These are phyloP conservation scores for Yamadazyma songkhlaensis DNA, from an alignment of 1,139 yeast genomes.

Conservation along the genomic window DNA sequence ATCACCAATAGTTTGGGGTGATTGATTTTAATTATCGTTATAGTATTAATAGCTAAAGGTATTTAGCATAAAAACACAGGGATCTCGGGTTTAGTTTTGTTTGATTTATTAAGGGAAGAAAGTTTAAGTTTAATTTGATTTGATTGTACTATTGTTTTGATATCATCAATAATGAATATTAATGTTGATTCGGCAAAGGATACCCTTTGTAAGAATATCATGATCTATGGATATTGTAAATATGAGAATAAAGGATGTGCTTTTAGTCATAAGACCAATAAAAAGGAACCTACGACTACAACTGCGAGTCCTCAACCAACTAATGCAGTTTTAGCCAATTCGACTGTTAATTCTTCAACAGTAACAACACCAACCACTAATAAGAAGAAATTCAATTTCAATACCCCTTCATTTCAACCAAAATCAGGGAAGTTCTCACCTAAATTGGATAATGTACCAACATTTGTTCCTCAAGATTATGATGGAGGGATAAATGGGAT, in stretches of 20 bases:
- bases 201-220: conserved; percentile 80
- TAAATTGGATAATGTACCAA: conserved; percentile 51
- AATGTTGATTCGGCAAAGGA: conserved; percentile 61
- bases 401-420: conserved; percentile 69
- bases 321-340: background rate
- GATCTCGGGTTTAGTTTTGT: no score
- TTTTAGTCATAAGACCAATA: conserved; percentile 52
- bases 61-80: no score
- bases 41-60: no score
- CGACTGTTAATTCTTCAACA: conserved; percentile 3
- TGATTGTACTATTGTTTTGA: no score
- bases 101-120: no score
- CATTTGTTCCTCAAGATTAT: conserved; percentile 47
- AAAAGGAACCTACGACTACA: conserved; percentile 7
- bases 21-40: no score
- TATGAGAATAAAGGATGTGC: conserved; percentile 88
- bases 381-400: conserved; percentile 49
- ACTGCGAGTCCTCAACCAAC: background rate
- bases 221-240: conserved; percentile 86
- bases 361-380: conserved; percentile 7
- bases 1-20: no score
- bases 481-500: conserved; percentile 1
- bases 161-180: conserved; percentile 31
- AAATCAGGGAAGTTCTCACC: conserved; percentile 53
- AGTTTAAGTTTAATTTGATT: no score